phyloP scores from a whole-genome alignment of 1,139 yeast species.

The Taiozyma sp. region DNA sequence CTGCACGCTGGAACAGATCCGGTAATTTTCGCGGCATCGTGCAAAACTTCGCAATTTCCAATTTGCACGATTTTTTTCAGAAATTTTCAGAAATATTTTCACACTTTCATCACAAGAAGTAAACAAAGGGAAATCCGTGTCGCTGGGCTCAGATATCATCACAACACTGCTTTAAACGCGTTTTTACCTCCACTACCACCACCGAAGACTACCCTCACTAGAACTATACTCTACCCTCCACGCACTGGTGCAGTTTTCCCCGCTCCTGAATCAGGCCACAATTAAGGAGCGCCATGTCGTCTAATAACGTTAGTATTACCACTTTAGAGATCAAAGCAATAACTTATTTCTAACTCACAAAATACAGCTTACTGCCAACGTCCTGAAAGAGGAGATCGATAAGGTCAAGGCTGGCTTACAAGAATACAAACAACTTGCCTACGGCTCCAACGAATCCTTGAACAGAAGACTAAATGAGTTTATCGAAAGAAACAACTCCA shows the following conservation, averaged over 20 bases:
- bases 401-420: slow-evolving; percentile 18
- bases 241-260: not conserved
- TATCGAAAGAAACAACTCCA: slow-evolving; percentile 19
- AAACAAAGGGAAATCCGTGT: not conserved
- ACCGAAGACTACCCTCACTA: not conserved
- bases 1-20: not conserved
- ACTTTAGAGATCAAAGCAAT: not conserved
- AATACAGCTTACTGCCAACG: not conserved
- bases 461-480: slow-evolving; percentile 19
- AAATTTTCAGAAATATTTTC: not conserved
- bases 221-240: not conserved
- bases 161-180: not conserved
- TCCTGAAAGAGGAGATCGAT: slow-evolving; percentile 22
- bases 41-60: slow-evolving; percentile 1
- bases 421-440: slow-evolving; percentile 15
- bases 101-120: not conserved
- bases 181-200: not conserved
- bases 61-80: not conserved
- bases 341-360: not conserved
- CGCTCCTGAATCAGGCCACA: not conserved
- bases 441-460: slow-evolving; percentile 15
- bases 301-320: slow-evolving; percentile 2
- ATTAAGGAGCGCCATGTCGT: slow-evolving; percentile 1
- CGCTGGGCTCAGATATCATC: not conserved
- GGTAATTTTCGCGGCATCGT: not conserved